A percentile compares a stretch with the other conserved stretches of the same genome.
phyloP scores from a whole-genome alignment of 129 eudicot genomes.

The Helichrysum umbraculigerum region DNA sequence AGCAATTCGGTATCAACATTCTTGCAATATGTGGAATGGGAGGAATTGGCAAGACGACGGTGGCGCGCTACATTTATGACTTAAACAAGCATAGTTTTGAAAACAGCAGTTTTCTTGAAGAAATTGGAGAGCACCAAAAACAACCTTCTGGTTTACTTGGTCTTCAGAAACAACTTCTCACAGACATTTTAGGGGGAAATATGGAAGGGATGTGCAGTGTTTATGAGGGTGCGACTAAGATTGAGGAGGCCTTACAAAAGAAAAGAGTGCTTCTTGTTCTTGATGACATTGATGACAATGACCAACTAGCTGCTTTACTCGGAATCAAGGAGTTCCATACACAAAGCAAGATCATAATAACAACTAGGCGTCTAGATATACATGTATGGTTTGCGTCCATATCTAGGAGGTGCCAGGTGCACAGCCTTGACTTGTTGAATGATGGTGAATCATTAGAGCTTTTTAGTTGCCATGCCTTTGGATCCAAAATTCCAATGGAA shows the following conservation, averaged over 20 bases:
- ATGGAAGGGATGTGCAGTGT: not conserved
- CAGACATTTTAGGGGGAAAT: not conserved
- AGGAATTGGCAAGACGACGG: constrained; percentile 22
- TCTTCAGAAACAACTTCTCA: constrained; percentile 19
- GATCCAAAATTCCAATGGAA: constrained; percentile 11
- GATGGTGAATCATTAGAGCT: constrained; percentile 15
- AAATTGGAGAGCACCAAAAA: constrained; percentile 13
- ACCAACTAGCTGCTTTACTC: constrained; percentile 10
- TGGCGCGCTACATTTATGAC: constrained; percentile 16
- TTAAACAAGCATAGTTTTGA: constrained; percentile 11
- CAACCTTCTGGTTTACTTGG: not conserved
- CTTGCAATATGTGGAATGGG: constrained; percentile 27
- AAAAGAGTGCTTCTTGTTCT: constrained; percentile 18
- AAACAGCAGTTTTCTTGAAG: constrained; percentile 2
- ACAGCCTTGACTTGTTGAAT: constrained; percentile 3
- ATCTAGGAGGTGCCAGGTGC: not conserved
- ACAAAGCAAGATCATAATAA: constrained; percentile 25
- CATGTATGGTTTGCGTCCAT: constrained; percentile 6
- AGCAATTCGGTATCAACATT: not conserved
- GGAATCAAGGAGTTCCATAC: constrained; percentile 10
- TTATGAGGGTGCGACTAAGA: constrained; percentile 19
- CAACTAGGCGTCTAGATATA: constrained; percentile 18
- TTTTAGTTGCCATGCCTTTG: constrained; percentile 24
- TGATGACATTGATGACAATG: constrained; percentile 24
- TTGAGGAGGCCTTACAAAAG: not conserved